Percentiles rank a stretch among this genome's conserved stretches.
Conservation (phyloP, 2,329 filamentous ascomycete species). For the Claviceps arundinis region DNA sequence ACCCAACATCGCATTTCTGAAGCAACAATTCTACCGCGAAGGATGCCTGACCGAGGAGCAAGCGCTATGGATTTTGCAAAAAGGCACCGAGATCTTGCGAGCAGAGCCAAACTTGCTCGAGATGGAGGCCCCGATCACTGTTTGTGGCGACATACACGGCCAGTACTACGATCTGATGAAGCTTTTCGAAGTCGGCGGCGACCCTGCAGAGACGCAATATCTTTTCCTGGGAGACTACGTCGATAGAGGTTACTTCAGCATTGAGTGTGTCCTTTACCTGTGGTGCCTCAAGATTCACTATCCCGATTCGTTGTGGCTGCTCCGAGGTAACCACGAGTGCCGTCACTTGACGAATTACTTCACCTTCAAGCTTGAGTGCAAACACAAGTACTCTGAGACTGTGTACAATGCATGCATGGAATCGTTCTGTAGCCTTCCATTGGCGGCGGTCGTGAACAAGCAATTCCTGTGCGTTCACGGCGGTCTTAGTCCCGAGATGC, state of each 20-base stretch:
- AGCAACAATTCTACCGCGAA: slow-evolving; percentile 97
- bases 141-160: slow-evolving; percentile 95
- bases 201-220: slow-evolving; percentile 91
- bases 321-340: slow-evolving; percentile 97
- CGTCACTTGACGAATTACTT: slow-evolving; percentile 99
- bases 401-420: slow-evolving; percentile 98
- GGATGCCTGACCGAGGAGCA: slow-evolving; percentile 94
- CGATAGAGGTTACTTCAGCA: slow-evolving; percentile 96
- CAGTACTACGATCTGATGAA: slow-evolving; percentile 99
- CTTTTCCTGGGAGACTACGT: slow-evolving; percentile 97
- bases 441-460: slow-evolving; percentile 99
- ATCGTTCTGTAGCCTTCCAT: slow-evolving; percentile 84
- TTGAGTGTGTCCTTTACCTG: slow-evolving; percentile 95
- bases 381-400: slow-evolving; percentile 96
- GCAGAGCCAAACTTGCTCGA: slow-evolving; percentile 91
- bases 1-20: slow-evolving; percentile 86
- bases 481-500: slow-evolving; percentile 86
- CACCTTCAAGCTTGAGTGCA: slow-evolving; percentile 99
- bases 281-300: slow-evolving; percentile 99
- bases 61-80: slow-evolving; percentile 85
- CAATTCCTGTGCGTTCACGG: slow-evolving; percentile 98
- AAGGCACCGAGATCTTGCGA: slow-evolving; percentile 76
- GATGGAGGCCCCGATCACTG: slow-evolving; percentile 98
- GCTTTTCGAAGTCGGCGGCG: slow-evolving; percentile 94
- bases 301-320: slow-evolving; percentile 89